Conservation (phyloP, 2,329 filamentous ascomycete species). For the Fusarium albosuccineum region DNA sequence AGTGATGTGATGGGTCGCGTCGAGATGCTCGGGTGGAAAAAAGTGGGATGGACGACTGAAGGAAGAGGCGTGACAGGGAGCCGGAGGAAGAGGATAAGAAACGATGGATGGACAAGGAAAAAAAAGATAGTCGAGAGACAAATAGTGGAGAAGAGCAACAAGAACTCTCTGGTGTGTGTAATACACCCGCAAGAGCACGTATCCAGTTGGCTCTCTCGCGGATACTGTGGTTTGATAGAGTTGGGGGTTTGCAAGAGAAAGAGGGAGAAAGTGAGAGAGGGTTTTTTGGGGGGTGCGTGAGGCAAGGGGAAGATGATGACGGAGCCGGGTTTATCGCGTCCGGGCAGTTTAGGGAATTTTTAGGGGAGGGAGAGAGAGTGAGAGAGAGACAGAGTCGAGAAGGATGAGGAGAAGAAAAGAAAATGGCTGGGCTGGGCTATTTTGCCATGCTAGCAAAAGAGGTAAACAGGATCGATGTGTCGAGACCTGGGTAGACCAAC, state of each 20-base stretch:
- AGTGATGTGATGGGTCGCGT: slow-evolving; percentile 23
- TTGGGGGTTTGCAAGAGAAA: slow-evolving; percentile 1
- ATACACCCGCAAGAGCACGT: slow-evolving; percentile 26
- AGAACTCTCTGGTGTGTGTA: slow-evolving; percentile 36
- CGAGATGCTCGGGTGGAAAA: slow-evolving; percentile 32
- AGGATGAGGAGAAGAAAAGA: slow-evolving; percentile 22
- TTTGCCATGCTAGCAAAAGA: slow-evolving; percentile 28
- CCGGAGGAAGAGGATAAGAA: slow-evolving; percentile 18
- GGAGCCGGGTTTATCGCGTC: slow-evolving; percentile 21
- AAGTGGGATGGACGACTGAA: slow-evolving; percentile 35
- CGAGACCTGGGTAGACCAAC: slow-evolving; percentile 18
- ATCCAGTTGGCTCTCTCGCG: not conserved
- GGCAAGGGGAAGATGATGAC: slow-evolving; percentile 16
- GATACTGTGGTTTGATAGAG: not conserved
- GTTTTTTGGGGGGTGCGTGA: not conserved
- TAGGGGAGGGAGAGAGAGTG: not conserved
- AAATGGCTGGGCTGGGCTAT: slow-evolving; percentile 28
- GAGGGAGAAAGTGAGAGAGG: slow-evolving; percentile 7
- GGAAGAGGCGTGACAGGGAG: slow-evolving; percentile 21
- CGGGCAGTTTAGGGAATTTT: not conserved
- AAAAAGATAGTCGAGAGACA: slow-evolving; percentile 19
- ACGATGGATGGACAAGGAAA: slow-evolving; percentile 18
- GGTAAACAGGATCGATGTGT: slow-evolving; percentile 30
- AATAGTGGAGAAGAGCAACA: slow-evolving; percentile 33
- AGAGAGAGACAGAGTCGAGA: slow-evolving; percentile 4